Percentiles rank a stretch among this genome's conserved stretches.
Evolutionary conservation across 2,329 filamentous ascomycete genomes (phyloP).

Genomic region (Fusarium camptoceras): DNA sequence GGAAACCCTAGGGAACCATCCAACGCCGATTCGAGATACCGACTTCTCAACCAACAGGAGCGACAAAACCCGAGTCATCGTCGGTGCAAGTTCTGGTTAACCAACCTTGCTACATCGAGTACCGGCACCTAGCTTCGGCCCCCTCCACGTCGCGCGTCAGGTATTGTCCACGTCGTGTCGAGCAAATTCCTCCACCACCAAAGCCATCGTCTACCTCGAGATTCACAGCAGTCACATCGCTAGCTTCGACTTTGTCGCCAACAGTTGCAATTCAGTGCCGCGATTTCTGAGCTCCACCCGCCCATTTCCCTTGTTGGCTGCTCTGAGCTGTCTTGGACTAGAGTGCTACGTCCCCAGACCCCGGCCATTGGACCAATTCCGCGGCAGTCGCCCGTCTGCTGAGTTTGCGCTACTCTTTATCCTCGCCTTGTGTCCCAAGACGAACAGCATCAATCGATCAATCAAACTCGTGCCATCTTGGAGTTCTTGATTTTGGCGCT

Average conservation of each 20-base stretch:
- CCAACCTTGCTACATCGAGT: conserved; percentile 35
- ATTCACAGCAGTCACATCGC: conserved; percentile 30
- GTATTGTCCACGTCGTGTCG: conserved; percentile 41
- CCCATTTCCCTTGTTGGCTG: conserved; percentile 28
- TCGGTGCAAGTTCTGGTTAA: conserved; percentile 17
- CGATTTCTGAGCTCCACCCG: conserved; percentile 47
- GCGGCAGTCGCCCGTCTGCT: conserved; percentile 42
- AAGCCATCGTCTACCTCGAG: conserved; percentile 27
- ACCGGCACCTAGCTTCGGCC: conserved; percentile 34
- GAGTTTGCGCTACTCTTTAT: conserved; percentile 46
- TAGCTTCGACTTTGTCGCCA: conserved; percentile 44
- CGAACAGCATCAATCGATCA: conserved; percentile 33
- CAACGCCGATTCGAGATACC: conserved; percentile 1
- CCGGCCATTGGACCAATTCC: conserved; percentile 46
- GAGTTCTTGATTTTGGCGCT: conserved; percentile 33
- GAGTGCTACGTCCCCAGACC: conserved; percentile 45
- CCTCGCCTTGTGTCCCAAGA: conserved; percentile 31
- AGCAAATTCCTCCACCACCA: conserved; percentile 20
- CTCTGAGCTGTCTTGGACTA: conserved; percentile 41
- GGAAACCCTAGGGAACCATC: background rate
- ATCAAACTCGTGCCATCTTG: conserved; percentile 23
- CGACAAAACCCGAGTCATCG: conserved; percentile 1
- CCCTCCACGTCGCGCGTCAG: conserved; percentile 36
- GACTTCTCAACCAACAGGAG: conserved; percentile 5
- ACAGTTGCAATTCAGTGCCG: conserved; percentile 51